Evolutionary conservation across 176 grass and related monocot species (phyloP), one percentile per base, ranked within the genome.

Genomic region (Bothriochloa decipiens): DNA sequence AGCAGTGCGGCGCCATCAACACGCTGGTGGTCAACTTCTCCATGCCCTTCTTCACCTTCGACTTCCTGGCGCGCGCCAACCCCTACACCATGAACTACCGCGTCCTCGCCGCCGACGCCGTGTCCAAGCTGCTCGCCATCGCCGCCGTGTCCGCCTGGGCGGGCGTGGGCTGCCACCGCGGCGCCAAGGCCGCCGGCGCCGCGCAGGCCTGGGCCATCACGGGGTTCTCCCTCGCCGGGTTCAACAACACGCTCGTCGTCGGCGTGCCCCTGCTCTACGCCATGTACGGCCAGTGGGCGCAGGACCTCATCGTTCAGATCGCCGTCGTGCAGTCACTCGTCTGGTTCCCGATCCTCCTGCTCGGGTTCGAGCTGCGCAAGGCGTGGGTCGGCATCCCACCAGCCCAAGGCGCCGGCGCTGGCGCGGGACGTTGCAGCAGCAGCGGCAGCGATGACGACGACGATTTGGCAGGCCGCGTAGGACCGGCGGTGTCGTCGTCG

Each of bases 191-290:
- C 14, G 27, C 17, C 20, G 37, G 17, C 10, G 4, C 1, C 58
- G 75, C 2, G 61, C 26, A 12, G 20, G 65, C 88, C 62, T 89
- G 84, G 92, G 62, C 81, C 72, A 84, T 96, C 88, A 96, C 94
- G 4, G 83, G 89, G 20, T 91, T 91, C 91, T 93, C 91, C 7
- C 89, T 93, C n/a, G 87, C 82, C 49, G 57, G 88, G 25, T 80
- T 94, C 46, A 92, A 88, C 74, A 97, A 94, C 87, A 90, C 94
- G 63, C 79, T 97, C 65, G 88, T 97, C 39, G 86, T 93, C 20
- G 91, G 87, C 18, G 94, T 85, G 45, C 87, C 91, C 53, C 84
- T 91, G 79, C 68, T 83, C 13, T 11, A 67, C 70, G 84, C 89
- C 27, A 89, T 91, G 84, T 93, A 91, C 22, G 89, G 89, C 7